Evolutionary conservation across 441 rosid species (phyloP).

Genomic region (Francoa sonchifolia): DNA sequence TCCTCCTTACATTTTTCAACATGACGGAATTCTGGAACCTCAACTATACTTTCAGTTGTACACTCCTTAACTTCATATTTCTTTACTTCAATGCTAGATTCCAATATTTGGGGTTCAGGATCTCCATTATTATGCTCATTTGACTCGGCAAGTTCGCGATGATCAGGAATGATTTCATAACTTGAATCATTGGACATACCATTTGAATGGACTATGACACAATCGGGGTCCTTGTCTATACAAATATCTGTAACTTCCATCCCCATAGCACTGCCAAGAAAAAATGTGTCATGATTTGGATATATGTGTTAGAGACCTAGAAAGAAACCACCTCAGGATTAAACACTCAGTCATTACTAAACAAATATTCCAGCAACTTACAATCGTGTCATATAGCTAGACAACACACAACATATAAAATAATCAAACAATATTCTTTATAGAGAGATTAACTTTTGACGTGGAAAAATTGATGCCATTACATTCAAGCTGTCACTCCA

Average conservation of each 20-base stretch:
- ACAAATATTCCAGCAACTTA: background rate
- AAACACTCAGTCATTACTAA: background rate
- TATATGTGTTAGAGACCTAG: conserved; percentile 5
- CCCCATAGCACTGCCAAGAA: conserved; percentile 37
- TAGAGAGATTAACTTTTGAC: no score
- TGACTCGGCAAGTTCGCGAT: conserved; percentile 30
- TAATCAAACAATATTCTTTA: no score
- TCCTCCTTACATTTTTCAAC: conserved; percentile 24
- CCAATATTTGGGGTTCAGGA: conserved; percentile 33
- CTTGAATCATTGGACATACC: conserved; percentile 30
- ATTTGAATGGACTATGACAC: conserved; percentile 35
- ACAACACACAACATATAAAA: no score
- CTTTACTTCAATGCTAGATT: conserved; percentile 46
- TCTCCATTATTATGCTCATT: conserved; percentile 35
- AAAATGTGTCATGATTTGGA: no score
- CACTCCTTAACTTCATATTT: conserved; percentile 84
- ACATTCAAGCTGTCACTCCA: no score
- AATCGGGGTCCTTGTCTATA: conserved; percentile 78
- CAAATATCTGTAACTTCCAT: conserved; percentile 56
- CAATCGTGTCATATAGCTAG: conserved; percentile 1
- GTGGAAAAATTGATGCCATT: no score
- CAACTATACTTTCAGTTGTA: conserved; percentile 40
- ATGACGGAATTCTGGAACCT: conserved; percentile 16
- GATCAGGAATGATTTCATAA: conserved; percentile 31
- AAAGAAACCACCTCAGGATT: background rate